phyloP scores from a whole-genome alignment of 2,329 filamentous ascomycete species.

The Davidsoniella neocaledoniae region DNA sequence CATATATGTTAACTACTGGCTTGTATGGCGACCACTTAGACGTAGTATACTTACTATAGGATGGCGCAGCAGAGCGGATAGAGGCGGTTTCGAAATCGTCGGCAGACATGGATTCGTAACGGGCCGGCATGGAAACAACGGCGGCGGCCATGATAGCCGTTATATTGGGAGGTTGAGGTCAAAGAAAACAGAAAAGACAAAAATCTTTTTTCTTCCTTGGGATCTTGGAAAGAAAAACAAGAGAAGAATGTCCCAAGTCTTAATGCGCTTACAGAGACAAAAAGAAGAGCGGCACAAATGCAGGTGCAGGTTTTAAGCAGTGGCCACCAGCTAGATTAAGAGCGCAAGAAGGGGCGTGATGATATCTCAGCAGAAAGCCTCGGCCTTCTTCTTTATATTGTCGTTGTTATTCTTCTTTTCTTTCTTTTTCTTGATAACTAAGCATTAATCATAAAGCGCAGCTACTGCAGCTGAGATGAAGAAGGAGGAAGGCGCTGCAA shows the following conservation, averaged over 20 bases:
- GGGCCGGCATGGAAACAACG: slow-evolving; percentile 8
- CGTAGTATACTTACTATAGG: slow-evolving; percentile 35
- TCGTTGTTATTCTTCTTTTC: too few species aligned
- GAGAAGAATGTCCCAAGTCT: background rate
- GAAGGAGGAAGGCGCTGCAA: background rate
- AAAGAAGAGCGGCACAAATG: too few species aligned
- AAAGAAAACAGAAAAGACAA: background rate
- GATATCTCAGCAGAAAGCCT: too few species aligned
- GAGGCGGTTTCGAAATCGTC: slow-evolving; percentile 53
- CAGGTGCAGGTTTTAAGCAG: too few species aligned
- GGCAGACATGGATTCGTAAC: slow-evolving; percentile 19
- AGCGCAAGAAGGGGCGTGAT: too few species aligned
- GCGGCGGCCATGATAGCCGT: slow-evolving; percentile 2
- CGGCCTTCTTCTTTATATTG: too few species aligned
- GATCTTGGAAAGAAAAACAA: background rate
- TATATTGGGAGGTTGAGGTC: background rate
- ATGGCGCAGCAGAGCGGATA: slow-evolving; percentile 49
- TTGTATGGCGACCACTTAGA: background rate
- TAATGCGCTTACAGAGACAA: too few species aligned
- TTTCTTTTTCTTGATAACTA: too few species aligned
- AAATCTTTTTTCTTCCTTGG: background rate
- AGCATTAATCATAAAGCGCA: too few species aligned
- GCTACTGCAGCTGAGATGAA: too few species aligned
- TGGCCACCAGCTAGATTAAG: too few species aligned
- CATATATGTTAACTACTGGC: background rate